Evolutionary conservation across 1,284 basidiomycete species (phyloP).

Genomic region (Sanghuangporus sanghuang): DNA sequence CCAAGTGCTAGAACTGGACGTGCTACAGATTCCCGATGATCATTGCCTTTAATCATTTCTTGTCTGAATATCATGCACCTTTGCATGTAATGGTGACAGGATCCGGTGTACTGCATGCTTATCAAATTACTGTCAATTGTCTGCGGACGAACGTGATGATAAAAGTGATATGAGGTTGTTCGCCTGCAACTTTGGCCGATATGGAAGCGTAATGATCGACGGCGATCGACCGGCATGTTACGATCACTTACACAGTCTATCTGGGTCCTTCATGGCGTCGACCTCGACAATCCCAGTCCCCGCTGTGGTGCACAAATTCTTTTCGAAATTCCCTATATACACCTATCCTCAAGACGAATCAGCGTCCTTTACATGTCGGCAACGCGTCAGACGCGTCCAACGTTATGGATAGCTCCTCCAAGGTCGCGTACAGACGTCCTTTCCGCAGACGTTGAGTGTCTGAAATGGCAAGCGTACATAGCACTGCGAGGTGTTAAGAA

Average conservation of each 20-base stretch:
- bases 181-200: neutral
- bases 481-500: slow-evolving; percentile 55
- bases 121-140: too few relatives aligned
- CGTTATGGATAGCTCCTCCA: slow-evolving; percentile 63
- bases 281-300: slow-evolving; percentile 24
- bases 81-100: too few relatives aligned
- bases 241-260: too few relatives aligned
- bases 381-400: slow-evolving; percentile 33
- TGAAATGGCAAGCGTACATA: slow-evolving; percentile 82
- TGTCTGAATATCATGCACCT: too few relatives aligned
- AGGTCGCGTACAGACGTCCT: slow-evolving; percentile 34
- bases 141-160: too few relatives aligned
- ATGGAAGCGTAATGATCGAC: neutral
- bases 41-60: too few relatives aligned
- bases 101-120: too few relatives aligned
- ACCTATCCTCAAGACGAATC: slow-evolving; percentile 36
- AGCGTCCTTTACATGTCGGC: slow-evolving; percentile 23
- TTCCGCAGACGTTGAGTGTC: slow-evolving; percentile 72
- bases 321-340: slow-evolving; percentile 46
- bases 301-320: slow-evolving; percentile 40
- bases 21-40: too few relatives aligned
- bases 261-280: slow-evolving; percentile 9
- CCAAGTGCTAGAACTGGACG: too few relatives aligned
- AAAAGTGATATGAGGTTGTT: too few relatives aligned
- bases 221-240: neutral